These are phyloP conservation scores for Metschnikowia kofuensis DNA, from an alignment of 805 yeast species.

Conservation along the genomic window DNA sequence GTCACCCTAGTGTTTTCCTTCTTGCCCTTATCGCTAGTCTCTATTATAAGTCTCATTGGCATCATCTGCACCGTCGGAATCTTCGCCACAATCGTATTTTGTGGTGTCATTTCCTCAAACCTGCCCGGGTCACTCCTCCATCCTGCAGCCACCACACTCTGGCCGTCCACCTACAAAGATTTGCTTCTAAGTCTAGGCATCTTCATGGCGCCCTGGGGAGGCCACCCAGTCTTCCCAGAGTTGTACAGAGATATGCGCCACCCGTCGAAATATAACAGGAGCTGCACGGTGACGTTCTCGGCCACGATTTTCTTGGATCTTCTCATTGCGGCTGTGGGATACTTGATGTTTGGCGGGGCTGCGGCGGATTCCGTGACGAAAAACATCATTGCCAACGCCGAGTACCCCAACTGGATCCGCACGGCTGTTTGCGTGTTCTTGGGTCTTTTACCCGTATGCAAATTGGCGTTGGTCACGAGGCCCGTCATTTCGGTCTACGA, in stretches of 20 bases:
- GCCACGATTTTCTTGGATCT: slow-evolving; percentile 59
- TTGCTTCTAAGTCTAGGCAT: slow-evolving; percentile 57
- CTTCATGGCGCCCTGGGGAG: slow-evolving; percentile 78
- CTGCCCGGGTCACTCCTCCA: slow-evolving; percentile 56
- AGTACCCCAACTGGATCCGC: slow-evolving; percentile 62
- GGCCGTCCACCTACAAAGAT: slow-evolving; percentile 32
- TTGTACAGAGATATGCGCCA: slow-evolving; percentile 72
- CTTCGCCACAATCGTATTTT: slow-evolving; percentile 41
- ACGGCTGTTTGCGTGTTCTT: slow-evolving; percentile 30
- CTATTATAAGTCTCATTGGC: slow-evolving; percentile 55
- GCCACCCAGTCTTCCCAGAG: slow-evolving; percentile 81
- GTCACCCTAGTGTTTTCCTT: slow-evolving; percentile 48
- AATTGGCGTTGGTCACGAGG: slow-evolving; percentile 36
- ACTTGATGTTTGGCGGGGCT: slow-evolving; percentile 73
- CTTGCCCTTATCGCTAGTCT: slow-evolving; percentile 52
- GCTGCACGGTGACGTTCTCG: slow-evolving; percentile 54
- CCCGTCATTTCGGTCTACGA: slow-evolving; percentile 42
- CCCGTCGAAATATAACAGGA: slow-evolving; percentile 54
- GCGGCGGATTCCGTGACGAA: slow-evolving; percentile 76
- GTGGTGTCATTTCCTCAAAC: slow-evolving; percentile 41
- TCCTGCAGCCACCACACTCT: slow-evolving; percentile 40
- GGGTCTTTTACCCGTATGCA: slow-evolving; percentile 40
- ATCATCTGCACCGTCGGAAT: slow-evolving; percentile 53
- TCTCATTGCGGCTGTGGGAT: slow-evolving; percentile 62
- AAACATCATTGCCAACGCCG: slow-evolving; percentile 60